These are phyloP conservation scores for Cnidoscolus chayamansa DNA, from an alignment of 441 rosid species.

Conservation along the genomic window DNA sequence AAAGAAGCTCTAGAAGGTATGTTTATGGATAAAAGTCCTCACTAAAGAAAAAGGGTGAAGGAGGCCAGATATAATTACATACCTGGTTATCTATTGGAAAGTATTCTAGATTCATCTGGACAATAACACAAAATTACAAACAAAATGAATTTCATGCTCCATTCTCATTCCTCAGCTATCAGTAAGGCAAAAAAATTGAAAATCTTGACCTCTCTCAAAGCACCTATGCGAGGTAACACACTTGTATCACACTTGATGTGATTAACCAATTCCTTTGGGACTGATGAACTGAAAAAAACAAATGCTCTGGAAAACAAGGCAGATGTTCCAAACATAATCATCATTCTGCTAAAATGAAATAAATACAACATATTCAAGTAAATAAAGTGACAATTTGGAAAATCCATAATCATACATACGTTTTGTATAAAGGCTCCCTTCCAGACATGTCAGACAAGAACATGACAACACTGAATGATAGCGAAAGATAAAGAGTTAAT, in stretches of 20 bases:
- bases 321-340: conserved; percentile 26
- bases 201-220: conserved; percentile 76
- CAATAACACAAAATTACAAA: conserved; percentile 19
- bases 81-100: conserved; percentile 84
- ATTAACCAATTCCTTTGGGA: conserved; percentile 72
- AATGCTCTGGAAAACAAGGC: conserved; percentile 61
- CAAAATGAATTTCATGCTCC: conserved; percentile 8
- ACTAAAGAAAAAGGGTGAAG: background rate
- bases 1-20: background rate
- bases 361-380: background rate
- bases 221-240: conserved; percentile 85
- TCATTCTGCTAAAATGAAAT: conserved; percentile 13
- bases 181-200: conserved; percentile 17
- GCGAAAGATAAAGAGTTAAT: conserved; percentile 38
- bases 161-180: conserved; percentile 13
- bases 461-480: conserved; percentile 64
- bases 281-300: conserved; percentile 91
- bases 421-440: conserved; percentile 80
- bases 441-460: conserved; percentile 98
- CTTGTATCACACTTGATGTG: conserved; percentile 81
- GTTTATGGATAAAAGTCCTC: background rate
- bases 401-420: conserved; percentile 48
- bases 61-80: conserved; percentile 6
- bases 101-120: conserved; percentile 99
- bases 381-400: conserved; percentile 15